Conservation (phyloP, 495 filamentous ascomycete species). For the Trichoderma parareesei region DNA sequence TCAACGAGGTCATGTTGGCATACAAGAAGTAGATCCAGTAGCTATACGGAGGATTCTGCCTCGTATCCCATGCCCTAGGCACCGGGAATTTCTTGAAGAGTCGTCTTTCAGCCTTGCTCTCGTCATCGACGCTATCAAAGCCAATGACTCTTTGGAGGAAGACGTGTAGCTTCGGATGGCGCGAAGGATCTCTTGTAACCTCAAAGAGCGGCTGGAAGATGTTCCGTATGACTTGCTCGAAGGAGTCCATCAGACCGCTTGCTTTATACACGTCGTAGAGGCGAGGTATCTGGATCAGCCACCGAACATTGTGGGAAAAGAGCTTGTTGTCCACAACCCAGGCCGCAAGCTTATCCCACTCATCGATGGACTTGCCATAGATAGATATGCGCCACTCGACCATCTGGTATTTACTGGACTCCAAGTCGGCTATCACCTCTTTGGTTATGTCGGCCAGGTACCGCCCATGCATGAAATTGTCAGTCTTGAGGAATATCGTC, state of each 20-base stretch:
- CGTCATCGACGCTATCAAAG: constrained; percentile 95
- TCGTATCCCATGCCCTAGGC: constrained; percentile 77
- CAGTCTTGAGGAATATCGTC: constrained; percentile 96
- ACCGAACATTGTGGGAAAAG: constrained; percentile 93
- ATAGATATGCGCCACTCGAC: constrained; percentile 98
- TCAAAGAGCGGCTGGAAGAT: constrained; percentile 92
- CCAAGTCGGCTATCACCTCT: constrained; percentile 94
- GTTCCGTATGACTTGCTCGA: constrained; percentile 84
- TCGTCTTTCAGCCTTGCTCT: constrained; percentile 89
- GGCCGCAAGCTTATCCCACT: constrained; percentile 95
- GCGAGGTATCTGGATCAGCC: constrained; percentile 91
- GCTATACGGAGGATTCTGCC: constrained; percentile 94
- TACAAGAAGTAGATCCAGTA: constrained; percentile 99
- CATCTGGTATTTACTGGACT: constrained; percentile 99
- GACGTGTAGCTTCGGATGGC: constrained; percentile 86
- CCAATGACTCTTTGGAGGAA: constrained; percentile 94
- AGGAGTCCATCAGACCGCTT: constrained; percentile 75
- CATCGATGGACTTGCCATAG: constrained; percentile 82
- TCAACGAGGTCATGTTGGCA: constrained; percentile 87
- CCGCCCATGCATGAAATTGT: constrained; percentile 92
- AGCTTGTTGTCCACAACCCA: constrained; percentile 99
- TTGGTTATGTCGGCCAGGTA: constrained; percentile 97
- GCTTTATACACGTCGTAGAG: constrained; percentile 94
- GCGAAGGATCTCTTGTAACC: constrained; percentile 77
- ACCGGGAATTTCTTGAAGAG: constrained; percentile 90